Base-by-base conservation (phyloP, 139 green algal species). In the Chlorella sp. region DNA sequence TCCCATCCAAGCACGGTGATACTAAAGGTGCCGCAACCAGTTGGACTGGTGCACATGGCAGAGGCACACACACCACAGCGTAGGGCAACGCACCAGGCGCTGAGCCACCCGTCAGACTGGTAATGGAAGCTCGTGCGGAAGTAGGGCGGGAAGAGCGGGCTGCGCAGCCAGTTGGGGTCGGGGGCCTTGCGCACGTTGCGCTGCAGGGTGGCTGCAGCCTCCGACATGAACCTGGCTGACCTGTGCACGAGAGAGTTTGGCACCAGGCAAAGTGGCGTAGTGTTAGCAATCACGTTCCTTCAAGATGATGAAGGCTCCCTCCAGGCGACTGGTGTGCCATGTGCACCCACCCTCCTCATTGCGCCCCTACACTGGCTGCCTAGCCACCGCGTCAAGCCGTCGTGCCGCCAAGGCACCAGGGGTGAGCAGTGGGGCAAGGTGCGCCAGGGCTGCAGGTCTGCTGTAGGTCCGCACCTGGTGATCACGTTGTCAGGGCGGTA, bases 51-150 rank as follows among this genome's bases (percentile, higher is more conserved):
- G 42, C 42, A 55, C 10, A 10, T 55, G 10, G n/a, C n/a, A n/a
- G n/a, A n/a, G n/a, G n/a, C n/a, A n/a, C n/a, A n/a, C n/a, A n/a
- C n/a, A n/a, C n/a, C n/a, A n/a, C n/a, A n/a, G n/a, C n/a, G n/a
- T n/a, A n/a, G n/a, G n/a, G n/a, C n/a, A 55, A 10, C 55, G 4
- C 27, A 64, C 55, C 55, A 31, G 24, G 22, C 55, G 27, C 14
- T 31, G 17, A 97, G 66, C 93, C 93, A 97, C 5, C 93, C 93
- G 68, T 96, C 92, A 0, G 78, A 91, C 74, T 92, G 90, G 78
- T 89, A 96, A 79, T 97, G 93, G 72, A 90, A 97, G 22, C 87
- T 92, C 36, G 87, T 84, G 31, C 80, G 73, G 83, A 91, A 96
- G 76, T 97, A 96, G 1, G 85, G 69, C 0, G 91, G 92, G 73